Evolutionary conservation across 1,284 basidiomycete genomes (phyloP).

Genomic region (Leccinum colubrinum): DNA sequence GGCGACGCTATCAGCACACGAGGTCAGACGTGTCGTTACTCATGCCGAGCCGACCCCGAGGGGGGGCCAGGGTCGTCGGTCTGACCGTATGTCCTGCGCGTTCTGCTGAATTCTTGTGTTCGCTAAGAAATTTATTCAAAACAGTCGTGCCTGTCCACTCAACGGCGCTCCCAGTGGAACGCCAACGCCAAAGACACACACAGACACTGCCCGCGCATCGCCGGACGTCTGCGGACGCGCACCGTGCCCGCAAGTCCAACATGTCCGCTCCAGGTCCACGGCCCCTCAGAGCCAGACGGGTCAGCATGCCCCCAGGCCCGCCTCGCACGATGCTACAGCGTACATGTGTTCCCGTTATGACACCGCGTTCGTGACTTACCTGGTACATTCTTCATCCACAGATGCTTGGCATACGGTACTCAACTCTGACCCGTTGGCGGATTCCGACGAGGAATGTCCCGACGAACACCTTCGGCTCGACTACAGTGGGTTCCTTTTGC

Average conservation of each 20-base stretch:
- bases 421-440: slow-evolving; percentile 60
- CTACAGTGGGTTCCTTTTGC: slow-evolving; percentile 47
- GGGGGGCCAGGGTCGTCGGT: slow-evolving; percentile 30
- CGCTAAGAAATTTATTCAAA: slow-evolving; percentile 10
- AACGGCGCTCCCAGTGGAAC: slow-evolving; percentile 16
- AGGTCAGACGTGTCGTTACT: slow-evolving; percentile 11
- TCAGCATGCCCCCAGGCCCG: slow-evolving; percentile 26
- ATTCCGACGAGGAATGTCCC: slow-evolving; percentile 69
- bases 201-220: slow-evolving; percentile 26
- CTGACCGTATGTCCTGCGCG: slow-evolving; percentile 27
- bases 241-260: slow-evolving; percentile 27
- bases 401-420: slow-evolving; percentile 69
- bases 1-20: slow-evolving; percentile 13
- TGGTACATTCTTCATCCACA: slow-evolving; percentile 42
- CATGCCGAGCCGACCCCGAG: slow-evolving; percentile 18
- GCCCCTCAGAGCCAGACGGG: slow-evolving; percentile 23
- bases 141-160: slow-evolving; percentile 25
- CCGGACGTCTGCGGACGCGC: slow-evolving; percentile 28
- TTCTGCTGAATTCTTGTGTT: neutral
- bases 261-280: slow-evolving; percentile 22
- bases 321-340: slow-evolving; percentile 49
- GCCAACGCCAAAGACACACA: slow-evolving; percentile 26
- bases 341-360: slow-evolving; percentile 32
- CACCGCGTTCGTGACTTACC: slow-evolving; percentile 40
- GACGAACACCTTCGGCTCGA: slow-evolving; percentile 64